These are phyloP conservation scores for Metarhizium robertsii DNA, from an alignment of 2,329 filamentous ascomycete species.

Conservation along the genomic window DNA sequence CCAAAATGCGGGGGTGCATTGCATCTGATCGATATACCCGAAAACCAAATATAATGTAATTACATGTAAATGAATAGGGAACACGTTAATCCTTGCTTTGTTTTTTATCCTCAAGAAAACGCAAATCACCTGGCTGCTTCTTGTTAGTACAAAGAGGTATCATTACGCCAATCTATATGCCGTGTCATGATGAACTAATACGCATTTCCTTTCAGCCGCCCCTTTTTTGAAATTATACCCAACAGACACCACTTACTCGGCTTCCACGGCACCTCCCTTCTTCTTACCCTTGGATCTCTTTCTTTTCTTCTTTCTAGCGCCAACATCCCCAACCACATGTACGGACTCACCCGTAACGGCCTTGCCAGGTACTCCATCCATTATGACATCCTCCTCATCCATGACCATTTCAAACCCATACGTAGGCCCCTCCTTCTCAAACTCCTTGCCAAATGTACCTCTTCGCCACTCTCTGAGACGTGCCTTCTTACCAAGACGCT, in stretches of 20 bases:
- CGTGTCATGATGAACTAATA: background rate
- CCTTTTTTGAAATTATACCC: background rate
- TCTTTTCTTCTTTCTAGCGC: slow-evolving; percentile 37
- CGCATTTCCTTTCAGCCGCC: background rate
- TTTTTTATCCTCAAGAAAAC: background rate
- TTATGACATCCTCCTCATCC: slow-evolving; percentile 15
- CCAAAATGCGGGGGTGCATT: background rate
- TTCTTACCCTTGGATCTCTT: slow-evolving; percentile 40
- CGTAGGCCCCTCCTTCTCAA: slow-evolving; percentile 45
- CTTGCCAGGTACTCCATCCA: background rate
- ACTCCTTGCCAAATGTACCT: slow-evolving; percentile 53
- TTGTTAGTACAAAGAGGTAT: background rate
- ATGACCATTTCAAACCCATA: slow-evolving; percentile 42
- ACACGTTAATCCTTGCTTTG: background rate
- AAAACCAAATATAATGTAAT: background rate
- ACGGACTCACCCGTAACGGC: slow-evolving; percentile 4
- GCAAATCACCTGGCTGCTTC: background rate
- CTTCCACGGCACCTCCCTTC: slow-evolving; percentile 20
- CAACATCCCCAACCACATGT: slow-evolving; percentile 20
- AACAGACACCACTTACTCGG: background rate
- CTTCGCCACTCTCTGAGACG: slow-evolving; percentile 76
- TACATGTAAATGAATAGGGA: background rate
- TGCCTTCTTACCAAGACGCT: slow-evolving; percentile 86
- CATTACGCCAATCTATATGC: slow-evolving; percentile 13
- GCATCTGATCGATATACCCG: background rate